These are phyloP conservation scores for Plenodomus biglobosus DNA, from an alignment of 2,329 filamentous ascomycete genomes.

Conservation along the genomic window DNA sequence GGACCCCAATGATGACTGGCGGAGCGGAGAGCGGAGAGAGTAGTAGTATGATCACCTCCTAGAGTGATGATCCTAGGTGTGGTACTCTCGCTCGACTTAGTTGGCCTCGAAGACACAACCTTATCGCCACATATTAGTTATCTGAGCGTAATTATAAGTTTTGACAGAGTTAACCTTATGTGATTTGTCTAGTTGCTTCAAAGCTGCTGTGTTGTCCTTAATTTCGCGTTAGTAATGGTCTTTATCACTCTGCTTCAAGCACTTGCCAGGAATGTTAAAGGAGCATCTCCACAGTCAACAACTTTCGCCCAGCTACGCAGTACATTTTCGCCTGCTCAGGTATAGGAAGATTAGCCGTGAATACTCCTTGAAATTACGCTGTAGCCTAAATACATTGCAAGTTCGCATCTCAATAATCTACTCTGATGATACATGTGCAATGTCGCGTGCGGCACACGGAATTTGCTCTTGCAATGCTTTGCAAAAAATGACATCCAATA, in stretches of 20 bases:
- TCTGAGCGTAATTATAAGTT: not conserved
- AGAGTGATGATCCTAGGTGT: slow-evolving; percentile 56
- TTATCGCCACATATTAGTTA: slow-evolving; percentile 15
- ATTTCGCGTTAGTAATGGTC: not conserved
- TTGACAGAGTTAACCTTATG: slow-evolving; percentile 48
- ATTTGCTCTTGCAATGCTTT: too few relatives aligned
- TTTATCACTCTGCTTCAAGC: not conserved
- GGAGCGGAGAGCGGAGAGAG: slow-evolving; percentile 55
- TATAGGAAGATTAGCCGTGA: not conserved
- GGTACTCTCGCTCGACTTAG: slow-evolving; percentile 49
- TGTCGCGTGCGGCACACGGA: too few relatives aligned
- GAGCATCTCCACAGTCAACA: slow-evolving; percentile 59
- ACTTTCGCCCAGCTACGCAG: slow-evolving; percentile 55
- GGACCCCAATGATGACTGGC: slow-evolving; percentile 55
- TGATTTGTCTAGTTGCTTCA: slow-evolving; percentile 56
- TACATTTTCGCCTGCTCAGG: slow-evolving; percentile 42
- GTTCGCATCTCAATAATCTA: too few relatives aligned
- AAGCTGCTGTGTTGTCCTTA: slow-evolving; percentile 57
- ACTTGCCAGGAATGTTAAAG: slow-evolving; percentile 51
- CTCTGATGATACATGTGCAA: too few relatives aligned
- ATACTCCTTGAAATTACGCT: too few relatives aligned
- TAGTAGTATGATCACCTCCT: slow-evolving; percentile 60
- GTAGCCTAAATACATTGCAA: too few relatives aligned
- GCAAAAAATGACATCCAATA: too few relatives aligned
- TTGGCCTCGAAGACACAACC: slow-evolving; percentile 51